Percentiles rank a stretch among this genome's conserved stretches.
These are phyloP conservation scores for Pseudogymnoascus sp. DNA, from an alignment of 2,329 filamentous ascomycete genomes.

Conservation along the genomic window DNA sequence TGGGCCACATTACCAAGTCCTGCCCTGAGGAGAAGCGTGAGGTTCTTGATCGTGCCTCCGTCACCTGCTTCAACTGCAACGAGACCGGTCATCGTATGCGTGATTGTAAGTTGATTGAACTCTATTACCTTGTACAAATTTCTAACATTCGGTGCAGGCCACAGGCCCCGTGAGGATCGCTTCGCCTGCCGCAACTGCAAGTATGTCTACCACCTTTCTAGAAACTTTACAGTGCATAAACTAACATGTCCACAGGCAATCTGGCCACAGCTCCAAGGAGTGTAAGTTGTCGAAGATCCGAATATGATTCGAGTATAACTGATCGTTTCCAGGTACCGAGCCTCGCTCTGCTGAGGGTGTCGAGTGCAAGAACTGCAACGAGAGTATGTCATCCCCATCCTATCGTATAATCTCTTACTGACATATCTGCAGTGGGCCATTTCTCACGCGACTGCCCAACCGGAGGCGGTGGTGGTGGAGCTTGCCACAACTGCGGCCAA, in stretches of 20 bases:
- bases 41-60: conserved; percentile 33
- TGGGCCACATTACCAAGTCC: conserved; percentile 52
- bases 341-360: conserved; percentile 46
- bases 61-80: conserved; percentile 58
- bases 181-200: conserved; percentile 63
- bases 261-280: conserved; percentile 27
- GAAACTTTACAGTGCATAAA: conserved; percentile 15
- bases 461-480: conserved; percentile 43
- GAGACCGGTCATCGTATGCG: conserved; percentile 56
- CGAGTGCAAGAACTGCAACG: conserved; percentile 29
- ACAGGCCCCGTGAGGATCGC: conserved; percentile 51
- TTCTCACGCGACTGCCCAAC: conserved; percentile 56
- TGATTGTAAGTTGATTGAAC: conserved; percentile 47
- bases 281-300: conserved; percentile 18
- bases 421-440: conserved; percentile 44
- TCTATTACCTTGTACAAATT: neutral
- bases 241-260: conserved; percentile 28
- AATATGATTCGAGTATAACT: neutral
- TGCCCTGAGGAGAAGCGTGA: conserved; percentile 52
- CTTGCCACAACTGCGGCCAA: conserved; percentile 45
- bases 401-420: conserved; percentile 15
- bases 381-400: conserved; percentile 18
- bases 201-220: conserved; percentile 30
- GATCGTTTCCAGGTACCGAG: conserved; percentile 31
- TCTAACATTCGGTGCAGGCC: conserved; percentile 30